These are phyloP conservation scores for Sordariomycetes sp. DNA, from an alignment of 2,329 filamentous ascomycete genomes.

Conservation along the genomic window DNA sequence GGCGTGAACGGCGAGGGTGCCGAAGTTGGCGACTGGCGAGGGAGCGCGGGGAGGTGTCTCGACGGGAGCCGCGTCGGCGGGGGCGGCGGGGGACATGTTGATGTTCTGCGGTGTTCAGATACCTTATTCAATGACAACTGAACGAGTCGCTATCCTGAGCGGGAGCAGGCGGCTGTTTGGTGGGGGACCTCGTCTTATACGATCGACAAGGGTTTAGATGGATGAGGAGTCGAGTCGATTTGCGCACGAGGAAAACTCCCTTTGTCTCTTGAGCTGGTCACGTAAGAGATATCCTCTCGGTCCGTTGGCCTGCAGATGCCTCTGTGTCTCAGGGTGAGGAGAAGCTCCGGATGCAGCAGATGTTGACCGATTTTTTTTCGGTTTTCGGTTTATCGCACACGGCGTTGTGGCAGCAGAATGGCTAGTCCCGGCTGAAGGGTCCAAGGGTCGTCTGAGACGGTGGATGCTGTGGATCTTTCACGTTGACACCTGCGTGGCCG, in stretches of 20 bases:
- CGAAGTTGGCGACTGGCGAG: conserved; percentile 73
- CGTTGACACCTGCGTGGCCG: no score
- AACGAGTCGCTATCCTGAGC: neutral
- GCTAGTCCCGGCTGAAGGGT: neutral
- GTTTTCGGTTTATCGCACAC: no score
- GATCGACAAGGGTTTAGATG: conserved; percentile 1
- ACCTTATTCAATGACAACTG: no score
- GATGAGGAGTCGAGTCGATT: no score
- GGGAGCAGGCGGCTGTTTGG: neutral
- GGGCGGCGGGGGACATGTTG: conserved; percentile 30
- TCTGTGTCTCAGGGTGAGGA: no score
- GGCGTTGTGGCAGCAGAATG: neutral
- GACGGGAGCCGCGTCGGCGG: conserved; percentile 46
- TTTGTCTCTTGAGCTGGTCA: no score
- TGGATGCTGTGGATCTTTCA: neutral
- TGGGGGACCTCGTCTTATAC: neutral
- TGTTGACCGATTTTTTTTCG: no score
- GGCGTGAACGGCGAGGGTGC: conserved; percentile 89
- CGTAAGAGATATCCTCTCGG: no score
- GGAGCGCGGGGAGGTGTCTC: conserved; percentile 64
- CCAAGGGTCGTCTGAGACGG: neutral
- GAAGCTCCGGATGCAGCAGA: no score
- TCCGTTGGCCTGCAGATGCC: no score
- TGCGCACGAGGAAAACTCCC: no score
- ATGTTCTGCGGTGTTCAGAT: neutral